Evolutionary conservation across 1,284 basidiomycete genomes (phyloP).

Genomic region (Ceraceosorus bombacis): DNA sequence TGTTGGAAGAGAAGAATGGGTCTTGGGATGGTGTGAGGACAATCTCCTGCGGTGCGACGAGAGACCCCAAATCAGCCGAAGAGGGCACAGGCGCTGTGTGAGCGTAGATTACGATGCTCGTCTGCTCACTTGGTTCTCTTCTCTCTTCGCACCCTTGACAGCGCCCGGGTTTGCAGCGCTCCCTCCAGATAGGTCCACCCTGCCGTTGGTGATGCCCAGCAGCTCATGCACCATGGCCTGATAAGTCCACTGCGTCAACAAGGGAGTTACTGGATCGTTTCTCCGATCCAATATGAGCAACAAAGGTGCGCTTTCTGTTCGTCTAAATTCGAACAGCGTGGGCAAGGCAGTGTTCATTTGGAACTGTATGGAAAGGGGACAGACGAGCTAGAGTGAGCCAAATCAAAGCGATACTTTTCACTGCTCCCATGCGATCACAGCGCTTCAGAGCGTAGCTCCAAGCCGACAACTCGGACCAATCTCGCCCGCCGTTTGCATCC

Average conservation of each 20-base stretch:
- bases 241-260: constrained; percentile 99
- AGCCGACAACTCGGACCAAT: too few relatives aligned
- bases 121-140: too few relatives aligned
- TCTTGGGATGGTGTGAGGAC: constrained; percentile 87
- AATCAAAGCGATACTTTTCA: too few relatives aligned
- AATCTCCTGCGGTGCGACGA: constrained; percentile 62
- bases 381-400: constrained; percentile 51
- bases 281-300: constrained; percentile 66
- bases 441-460: too few relatives aligned
- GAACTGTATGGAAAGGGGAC: constrained; percentile 53
- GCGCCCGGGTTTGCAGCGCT: not conserved
- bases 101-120: too few relatives aligned
- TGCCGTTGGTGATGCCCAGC: constrained; percentile 84
- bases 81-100: too few relatives aligned
- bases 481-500: too few relatives aligned
- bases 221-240: constrained; percentile 99
- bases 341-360: constrained; percentile 48
- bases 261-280: constrained; percentile 93
- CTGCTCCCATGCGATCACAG: too few relatives aligned
- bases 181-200: constrained; percentile 67
- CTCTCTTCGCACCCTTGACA: too few relatives aligned
- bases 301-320: constrained; percentile 52
- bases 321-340: constrained; percentile 54
- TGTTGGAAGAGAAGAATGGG: constrained; percentile 85
- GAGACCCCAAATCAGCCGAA: constrained; percentile 3